phyloP scores from a whole-genome alignment of 352 stramenopile species.

The Globisporangium middletonii region DNA sequence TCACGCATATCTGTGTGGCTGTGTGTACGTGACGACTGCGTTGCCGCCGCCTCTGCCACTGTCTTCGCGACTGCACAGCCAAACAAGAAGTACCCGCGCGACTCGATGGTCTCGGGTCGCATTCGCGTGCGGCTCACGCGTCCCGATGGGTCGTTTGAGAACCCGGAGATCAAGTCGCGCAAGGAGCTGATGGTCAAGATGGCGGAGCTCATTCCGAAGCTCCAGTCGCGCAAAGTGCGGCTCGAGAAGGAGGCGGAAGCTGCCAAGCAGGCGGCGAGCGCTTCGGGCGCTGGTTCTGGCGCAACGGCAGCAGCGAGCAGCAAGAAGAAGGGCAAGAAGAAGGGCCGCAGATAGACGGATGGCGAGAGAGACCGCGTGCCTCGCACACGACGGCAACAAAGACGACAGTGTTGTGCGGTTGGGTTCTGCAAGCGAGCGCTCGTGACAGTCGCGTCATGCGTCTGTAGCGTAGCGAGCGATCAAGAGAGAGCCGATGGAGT shows the following conservation, averaged over 20 bases:
- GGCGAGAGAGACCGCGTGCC: background rate
- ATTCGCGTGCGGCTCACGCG: conserved; percentile 67
- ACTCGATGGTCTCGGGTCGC: conserved; percentile 67
- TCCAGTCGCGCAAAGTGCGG: conserved; percentile 72
- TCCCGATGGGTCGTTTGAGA: conserved; percentile 52
- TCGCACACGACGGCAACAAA: too few relatives aligned
- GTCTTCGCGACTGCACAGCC: conserved; percentile 16
- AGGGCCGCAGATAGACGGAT: conserved; percentile 68
- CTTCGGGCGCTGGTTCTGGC: conserved; percentile 21
- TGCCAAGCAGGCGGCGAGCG: conserved; percentile 31
- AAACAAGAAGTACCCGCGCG: conserved; percentile 76
- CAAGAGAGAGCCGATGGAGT: too few relatives aligned
- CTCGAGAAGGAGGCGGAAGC: conserved; percentile 68
- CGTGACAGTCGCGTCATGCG: too few relatives aligned
- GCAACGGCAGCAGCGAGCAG: conserved; percentile 26
- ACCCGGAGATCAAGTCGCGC: conserved; percentile 61
- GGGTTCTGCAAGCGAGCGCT: too few relatives aligned
- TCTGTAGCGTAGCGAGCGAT: too few relatives aligned
- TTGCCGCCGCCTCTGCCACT: background rate
- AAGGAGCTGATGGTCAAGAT: conserved; percentile 71
- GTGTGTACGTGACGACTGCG: too few relatives aligned
- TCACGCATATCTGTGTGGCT: too few relatives aligned
- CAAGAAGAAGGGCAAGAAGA: conserved; percentile 88
- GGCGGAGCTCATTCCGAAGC: conserved; percentile 80
- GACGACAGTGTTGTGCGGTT: too few relatives aligned